A percentile compares a stretch with the other conserved stretches of the same genome.
phyloP scores from a whole-genome alignment of 176 grass and related monocot genomes.

The Poa annua region DNA sequence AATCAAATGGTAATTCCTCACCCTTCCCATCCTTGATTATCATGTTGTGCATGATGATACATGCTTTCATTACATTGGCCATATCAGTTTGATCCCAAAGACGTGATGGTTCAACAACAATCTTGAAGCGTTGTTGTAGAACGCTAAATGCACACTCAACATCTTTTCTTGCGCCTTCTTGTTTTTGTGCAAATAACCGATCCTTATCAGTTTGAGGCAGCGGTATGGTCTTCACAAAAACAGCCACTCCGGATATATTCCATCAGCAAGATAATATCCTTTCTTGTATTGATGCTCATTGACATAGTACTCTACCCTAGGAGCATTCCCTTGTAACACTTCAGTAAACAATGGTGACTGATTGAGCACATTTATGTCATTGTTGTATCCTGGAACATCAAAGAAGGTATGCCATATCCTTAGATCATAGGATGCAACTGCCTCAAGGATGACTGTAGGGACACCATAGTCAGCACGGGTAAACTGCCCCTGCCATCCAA shows the following conservation, averaged over 20 bases:
- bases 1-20: neutral
- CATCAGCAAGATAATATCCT: conserved; percentile 9
- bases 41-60: neutral
- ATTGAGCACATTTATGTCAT: neutral
- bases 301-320: neutral
- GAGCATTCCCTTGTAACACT: neutral
- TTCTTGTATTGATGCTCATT: neutral
- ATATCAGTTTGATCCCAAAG: neutral
- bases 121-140: neutral
- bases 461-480: neutral
- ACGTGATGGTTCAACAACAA: neutral
- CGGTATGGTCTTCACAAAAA: neutral
- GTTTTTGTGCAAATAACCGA: neutral
- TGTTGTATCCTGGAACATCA: neutral
- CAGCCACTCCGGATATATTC: neutral
- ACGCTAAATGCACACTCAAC: neutral
- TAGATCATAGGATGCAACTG: neutral
- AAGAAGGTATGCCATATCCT: neutral
- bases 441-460: neutral
- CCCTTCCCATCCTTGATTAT: neutral
- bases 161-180: neutral
- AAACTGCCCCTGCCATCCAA: neutral
- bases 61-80: neutral
- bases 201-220: neutral
- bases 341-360: neutral